These are phyloP conservation scores for Taiozyma sp. DNA, from an alignment of 1,139 yeast genomes.

Conservation along the genomic window DNA sequence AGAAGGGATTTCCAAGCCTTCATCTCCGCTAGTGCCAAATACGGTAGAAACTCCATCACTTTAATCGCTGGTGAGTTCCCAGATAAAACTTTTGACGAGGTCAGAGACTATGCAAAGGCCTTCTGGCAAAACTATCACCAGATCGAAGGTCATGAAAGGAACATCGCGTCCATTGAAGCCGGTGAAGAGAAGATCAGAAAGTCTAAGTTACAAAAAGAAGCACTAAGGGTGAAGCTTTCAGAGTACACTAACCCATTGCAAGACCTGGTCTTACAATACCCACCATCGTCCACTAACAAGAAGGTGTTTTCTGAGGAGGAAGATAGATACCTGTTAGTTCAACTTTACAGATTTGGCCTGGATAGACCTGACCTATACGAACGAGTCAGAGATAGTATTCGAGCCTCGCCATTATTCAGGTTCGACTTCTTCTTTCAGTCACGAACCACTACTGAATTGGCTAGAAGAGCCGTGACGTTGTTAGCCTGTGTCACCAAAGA, in stretches of 20 bases:
- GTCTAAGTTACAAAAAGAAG: conserved; percentile 57
- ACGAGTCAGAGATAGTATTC: conserved; percentile 53
- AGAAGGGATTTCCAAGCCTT: conserved; percentile 70
- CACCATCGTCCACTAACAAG: conserved; percentile 58
- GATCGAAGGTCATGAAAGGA: conserved; percentile 71
- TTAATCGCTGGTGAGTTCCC: conserved; percentile 59
- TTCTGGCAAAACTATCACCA: conserved; percentile 65
- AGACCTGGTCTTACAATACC: conserved; percentile 53
- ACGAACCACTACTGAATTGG: conserved; percentile 57
- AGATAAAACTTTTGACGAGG: conserved; percentile 60
- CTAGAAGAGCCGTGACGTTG: conserved; percentile 65
- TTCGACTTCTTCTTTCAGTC: conserved; percentile 72
- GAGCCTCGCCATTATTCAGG: conserved; percentile 58
- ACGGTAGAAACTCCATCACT: conserved; percentile 62
- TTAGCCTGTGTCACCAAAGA: conserved; percentile 64
- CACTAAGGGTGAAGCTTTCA: conserved; percentile 58
- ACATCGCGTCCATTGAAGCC: conserved; percentile 60
- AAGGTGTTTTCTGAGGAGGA: conserved; percentile 69
- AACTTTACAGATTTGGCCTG: conserved; percentile 60
- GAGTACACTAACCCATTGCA: conserved; percentile 61
- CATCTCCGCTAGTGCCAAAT: conserved; percentile 54
- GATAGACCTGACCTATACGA: conserved; percentile 66
- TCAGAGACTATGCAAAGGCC: conserved; percentile 56
- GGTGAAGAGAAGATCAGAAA: conserved; percentile 70
- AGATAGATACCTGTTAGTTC: conserved; percentile 64